Conservation (phyloP, 108 stramenopile genomes). For the Nitzschia palea region DNA sequence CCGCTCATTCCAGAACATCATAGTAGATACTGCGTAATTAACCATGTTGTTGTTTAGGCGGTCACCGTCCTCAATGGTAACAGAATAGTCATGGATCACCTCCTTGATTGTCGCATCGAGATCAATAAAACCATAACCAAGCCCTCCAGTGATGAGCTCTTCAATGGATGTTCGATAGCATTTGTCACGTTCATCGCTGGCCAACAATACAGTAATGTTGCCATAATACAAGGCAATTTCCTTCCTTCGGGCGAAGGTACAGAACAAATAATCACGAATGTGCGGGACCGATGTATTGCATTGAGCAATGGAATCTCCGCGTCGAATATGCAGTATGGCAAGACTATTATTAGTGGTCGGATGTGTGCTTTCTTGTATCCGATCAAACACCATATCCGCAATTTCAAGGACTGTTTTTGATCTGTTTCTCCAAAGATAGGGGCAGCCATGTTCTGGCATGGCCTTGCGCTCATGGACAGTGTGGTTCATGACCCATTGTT, state of each 20-base stretch:
- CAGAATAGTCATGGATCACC: background rate
- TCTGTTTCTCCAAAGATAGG: background rate
- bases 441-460: background rate
- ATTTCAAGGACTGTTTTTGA: background rate
- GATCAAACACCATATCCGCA: slow-evolving; percentile 2
- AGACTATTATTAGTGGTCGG: background rate
- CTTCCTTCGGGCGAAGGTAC: background rate
- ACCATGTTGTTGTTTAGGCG: slow-evolving; percentile 6
- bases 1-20: no score
- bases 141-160: background rate
- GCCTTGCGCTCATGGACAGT: background rate
- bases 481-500: background rate
- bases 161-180: slow-evolving; percentile 5
- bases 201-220: background rate
- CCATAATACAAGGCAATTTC: background rate
- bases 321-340: slow-evolving; percentile 11
- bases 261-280: background rate
- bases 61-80: background rate
- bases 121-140: slow-evolving; percentile 9
- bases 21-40: no score
- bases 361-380: background rate
- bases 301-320: background rate
- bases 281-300: slow-evolving; percentile 8
- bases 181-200: slow-evolving; percentile 2
- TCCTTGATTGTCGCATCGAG: background rate